phyloP scores from a whole-genome alignment of 805 yeast species.

The Hanseniaspora valbyensis region DNA sequence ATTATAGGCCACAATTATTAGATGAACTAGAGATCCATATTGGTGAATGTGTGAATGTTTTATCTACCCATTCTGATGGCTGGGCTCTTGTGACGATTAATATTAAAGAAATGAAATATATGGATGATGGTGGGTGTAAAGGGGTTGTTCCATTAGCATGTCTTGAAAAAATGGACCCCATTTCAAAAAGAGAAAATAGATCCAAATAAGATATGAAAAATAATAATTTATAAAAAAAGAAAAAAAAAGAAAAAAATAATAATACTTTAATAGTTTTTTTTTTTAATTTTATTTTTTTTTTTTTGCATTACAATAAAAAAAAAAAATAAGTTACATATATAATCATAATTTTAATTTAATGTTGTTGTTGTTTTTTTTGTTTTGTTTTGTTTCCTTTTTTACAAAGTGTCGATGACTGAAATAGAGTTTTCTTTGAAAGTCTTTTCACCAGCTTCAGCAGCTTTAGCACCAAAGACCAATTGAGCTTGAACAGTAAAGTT shows the following conservation, averaged over 20 bases:
- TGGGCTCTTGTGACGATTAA: slow-evolving; percentile 31
- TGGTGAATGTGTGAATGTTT: slow-evolving; percentile 29
- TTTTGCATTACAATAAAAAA: too few species aligned
- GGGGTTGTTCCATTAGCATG: slow-evolving; percentile 36
- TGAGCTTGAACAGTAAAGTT: slow-evolving; percentile 40
- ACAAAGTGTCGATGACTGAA: not conserved
- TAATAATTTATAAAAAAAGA: too few species aligned
- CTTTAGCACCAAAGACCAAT: slow-evolving; percentile 41
- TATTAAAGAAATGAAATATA: slow-evolving; percentile 21
- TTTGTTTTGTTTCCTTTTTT: too few species aligned
- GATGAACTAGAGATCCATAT: slow-evolving; percentile 29
- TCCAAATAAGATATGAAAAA: too few species aligned
- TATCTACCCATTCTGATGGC: slow-evolving; percentile 36
- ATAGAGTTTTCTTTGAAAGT: not conserved
- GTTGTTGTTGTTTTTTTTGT: too few species aligned
- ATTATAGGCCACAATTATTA: slow-evolving; percentile 28
- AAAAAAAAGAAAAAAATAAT: too few species aligned
- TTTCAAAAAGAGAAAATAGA: too few species aligned
- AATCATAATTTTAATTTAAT: too few species aligned
- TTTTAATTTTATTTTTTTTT: too few species aligned
- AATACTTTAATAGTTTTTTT: too few species aligned
- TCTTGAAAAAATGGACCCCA: slow-evolving; percentile 19
- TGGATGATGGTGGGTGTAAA: slow-evolving; percentile 27
- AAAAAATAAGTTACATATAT: too few species aligned
- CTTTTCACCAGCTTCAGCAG: slow-evolving; percentile 28